Evolutionary conservation across 2,329 filamentous ascomycete genomes (phyloP), one percentile per base, ranked within the genome.

Genomic region (Penicillium sp.): DNA sequence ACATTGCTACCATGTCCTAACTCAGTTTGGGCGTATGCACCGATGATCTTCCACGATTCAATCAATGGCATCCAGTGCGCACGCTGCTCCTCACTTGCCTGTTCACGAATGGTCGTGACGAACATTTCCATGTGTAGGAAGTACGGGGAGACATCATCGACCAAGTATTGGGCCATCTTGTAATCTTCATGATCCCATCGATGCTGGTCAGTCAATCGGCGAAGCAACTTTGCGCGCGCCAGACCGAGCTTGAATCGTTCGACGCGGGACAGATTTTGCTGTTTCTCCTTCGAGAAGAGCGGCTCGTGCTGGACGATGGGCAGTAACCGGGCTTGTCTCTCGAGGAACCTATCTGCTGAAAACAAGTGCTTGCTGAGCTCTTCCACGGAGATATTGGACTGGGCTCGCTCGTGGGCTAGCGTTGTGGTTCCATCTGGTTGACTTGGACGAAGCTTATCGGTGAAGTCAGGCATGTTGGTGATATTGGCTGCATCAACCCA

Each of bases 1-100:
- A 84, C 81, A 61, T 84, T 84, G 56, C 80, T 83, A 0, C 81
- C 82, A 61, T 84, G 82, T 0, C 82, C 82, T 2, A 83, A 73
- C 63, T 84, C 82, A 1, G 79, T 82, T 67, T 83, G 81, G 10
- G 79, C 81, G 67, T 83, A 83, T 53, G 78, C 81, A 12, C 81
- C 82, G 57, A 83, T 79, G 31, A 82, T 82, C 58, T 82, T 76
- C 76, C 77, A 82, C 15, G 72, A 73, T 48, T 82, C 76, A 54
- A 83, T 81, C 62, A 76, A 76, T 0, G 82, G 81, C 68, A 81
- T 68, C 82, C 81, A 84, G 63, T 81, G 76, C 34, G 75, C 74
- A 39, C 75, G 75, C 60, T 84, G 82, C 62, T 78, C 75, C 22
- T 81, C 76, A 55, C 74, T 79, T 7, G 71, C 81, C 64, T 84